Base-by-base conservation (phyloP, 495 filamentous ascomycete genomes). In the Daldinia grandis region DNA sequence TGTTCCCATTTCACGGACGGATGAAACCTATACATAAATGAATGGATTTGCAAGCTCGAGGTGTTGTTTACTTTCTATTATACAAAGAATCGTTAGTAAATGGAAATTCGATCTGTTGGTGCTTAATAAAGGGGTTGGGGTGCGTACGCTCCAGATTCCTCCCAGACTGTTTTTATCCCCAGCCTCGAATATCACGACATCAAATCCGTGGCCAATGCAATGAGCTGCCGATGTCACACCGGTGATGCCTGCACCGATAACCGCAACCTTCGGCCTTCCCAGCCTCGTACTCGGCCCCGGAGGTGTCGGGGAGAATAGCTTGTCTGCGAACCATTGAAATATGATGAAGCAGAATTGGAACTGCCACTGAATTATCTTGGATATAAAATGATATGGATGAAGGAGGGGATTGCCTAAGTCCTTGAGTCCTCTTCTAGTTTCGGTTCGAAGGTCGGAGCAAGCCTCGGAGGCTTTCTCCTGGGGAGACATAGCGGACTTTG, bases 21-120 rank as follows among this genome's bases (percentile, higher is more conserved):
- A 64, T 94, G 92, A 78, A 95, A 97, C 31, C 93, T 87, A 78
- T 94, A 95, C 92, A 95, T 94, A 64, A 94, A 79, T 44, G 89
- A 92, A 76, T 95, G 91, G 38, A 95, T 92, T 69, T 95, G 92
- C 0, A 95, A 85, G 44, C 90, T 85, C 1, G 91, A 93, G 9
- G 92, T 94, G 64, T 90, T 92, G 82, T 94, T 94, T 42, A 95
- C 93, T 80, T 87, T 85, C 89, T 93, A 42, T 51, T 28, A 28
- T 42, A 1, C 21, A 1, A 0, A 0, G 0, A 10, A n/a, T 2
- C 35, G 30, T 74, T 15, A 71, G 68, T n/a, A 21, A 24, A 40
- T 31, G 0, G 15, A 27, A 21, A 54, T 21, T 21, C 9, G 2
- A 35, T 19, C n/a, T 8, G 21, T 24, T 15, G 24, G 33, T 17